Evolutionary conservation across 768 basidiomycete species (phyloP).

Genomic region (Tricholomella constricta): DNA sequence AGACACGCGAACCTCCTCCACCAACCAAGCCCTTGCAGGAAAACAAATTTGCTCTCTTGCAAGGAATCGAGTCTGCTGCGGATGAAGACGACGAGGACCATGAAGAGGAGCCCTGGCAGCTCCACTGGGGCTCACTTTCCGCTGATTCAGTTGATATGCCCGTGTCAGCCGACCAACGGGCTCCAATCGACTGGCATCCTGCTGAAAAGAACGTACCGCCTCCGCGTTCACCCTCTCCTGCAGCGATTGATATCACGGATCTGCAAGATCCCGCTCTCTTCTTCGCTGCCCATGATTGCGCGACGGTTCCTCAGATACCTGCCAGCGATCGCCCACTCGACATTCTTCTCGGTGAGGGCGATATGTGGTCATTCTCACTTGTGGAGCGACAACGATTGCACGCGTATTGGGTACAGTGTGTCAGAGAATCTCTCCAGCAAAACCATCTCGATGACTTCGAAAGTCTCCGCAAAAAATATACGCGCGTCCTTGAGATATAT

Average conservation of each 20-base stretch:
- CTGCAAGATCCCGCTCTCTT: conserved; percentile 25
- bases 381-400: conserved; percentile 49
- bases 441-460: conserved; percentile 43
- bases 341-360: conserved; percentile 33
- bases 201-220: background rate
- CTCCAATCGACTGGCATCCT: no score
- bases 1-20: background rate
- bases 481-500: conserved; percentile 36
- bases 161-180: background rate
- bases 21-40: no score
- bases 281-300: conserved; percentile 39
- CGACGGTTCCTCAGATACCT: conserved; percentile 40
- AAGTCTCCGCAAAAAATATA: conserved; percentile 31
- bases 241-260: conserved; percentile 7
- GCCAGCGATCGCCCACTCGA: conserved; percentile 36
- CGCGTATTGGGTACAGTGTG: conserved; percentile 47
- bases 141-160: background rate
- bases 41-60: conserved; percentile 3
- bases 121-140: background rate
- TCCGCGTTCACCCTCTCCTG: conserved; percentile 2
- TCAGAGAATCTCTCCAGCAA: conserved; percentile 30
- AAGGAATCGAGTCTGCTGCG: background rate
- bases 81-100: conserved; percentile 3
- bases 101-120: conserved; percentile 1
- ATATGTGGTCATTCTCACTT: conserved; percentile 57